phyloP scores from a whole-genome alignment of 163 green algal genomes.

The Chlorella variabilis region DNA sequence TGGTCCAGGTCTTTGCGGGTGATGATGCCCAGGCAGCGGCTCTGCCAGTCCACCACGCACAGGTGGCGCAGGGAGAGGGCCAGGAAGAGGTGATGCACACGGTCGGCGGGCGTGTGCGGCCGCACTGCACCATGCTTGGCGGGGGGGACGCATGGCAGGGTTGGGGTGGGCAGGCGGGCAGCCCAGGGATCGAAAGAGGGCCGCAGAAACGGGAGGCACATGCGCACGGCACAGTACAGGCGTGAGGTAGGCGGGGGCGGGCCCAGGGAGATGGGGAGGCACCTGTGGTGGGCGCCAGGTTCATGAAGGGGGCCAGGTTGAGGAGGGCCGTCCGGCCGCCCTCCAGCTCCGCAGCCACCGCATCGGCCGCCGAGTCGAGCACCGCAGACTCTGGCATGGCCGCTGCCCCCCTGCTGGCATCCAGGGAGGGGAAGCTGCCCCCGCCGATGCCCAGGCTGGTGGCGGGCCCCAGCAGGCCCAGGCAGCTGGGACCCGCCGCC shows the following conservation, averaged over 20 bases:
- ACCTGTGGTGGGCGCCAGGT: conserved; percentile 56
- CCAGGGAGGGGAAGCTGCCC: conserved; percentile 13
- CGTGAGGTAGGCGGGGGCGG: too few species aligned
- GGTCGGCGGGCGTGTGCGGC: conserved; percentile 48
- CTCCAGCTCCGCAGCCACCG: neutral
- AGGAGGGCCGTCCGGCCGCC: conserved; percentile 49
- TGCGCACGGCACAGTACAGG: too few species aligned
- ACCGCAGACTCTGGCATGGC: neutral
- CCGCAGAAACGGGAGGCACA: too few species aligned
- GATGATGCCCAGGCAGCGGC: conserved; percentile 87
- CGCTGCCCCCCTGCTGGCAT: neutral
- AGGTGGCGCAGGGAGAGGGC: conserved; percentile 88
- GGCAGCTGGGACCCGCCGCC: neutral
- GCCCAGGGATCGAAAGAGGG: too few species aligned
- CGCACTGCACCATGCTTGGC: conserved; percentile 48
- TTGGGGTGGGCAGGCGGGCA: neutral
- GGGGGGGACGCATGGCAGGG: neutral
- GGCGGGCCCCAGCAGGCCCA: conserved; percentile 20
- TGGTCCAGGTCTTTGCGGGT: conserved; percentile 93
- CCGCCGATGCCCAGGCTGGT: conserved; percentile 14
- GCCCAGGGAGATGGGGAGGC: too few species aligned
- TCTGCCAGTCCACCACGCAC: conserved; percentile 78
- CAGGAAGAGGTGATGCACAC: conserved; percentile 75
- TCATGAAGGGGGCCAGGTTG: conserved; percentile 79
- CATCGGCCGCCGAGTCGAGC: neutral